Base-by-base conservation (phyloP, 495 filamentous ascomycete genomes). In the Glonium stellatum region DNA sequence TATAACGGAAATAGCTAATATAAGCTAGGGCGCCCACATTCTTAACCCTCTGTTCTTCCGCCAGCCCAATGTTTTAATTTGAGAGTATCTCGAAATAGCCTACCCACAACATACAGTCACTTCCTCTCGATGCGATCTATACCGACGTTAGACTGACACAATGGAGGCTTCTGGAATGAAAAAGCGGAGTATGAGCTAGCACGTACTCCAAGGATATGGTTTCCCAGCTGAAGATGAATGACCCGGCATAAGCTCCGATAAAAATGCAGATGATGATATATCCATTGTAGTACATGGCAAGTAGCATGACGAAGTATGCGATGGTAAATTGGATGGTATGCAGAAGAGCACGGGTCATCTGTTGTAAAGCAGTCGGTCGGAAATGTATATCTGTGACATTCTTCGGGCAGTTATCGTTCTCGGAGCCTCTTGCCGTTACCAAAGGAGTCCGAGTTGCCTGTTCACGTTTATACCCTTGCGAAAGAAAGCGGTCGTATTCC, bases 211-310 rank as follows among this genome's bases (percentile, higher is more conserved):
- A 47, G 18, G 37, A 22, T 5, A 67, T 57, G 42, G 36, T 53
- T 61, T 71, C 61, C 64, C 64, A 67, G 12, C 64, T 55, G 35
- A 69, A 70, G 10, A 65, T 54, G 35, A 70, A 68, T 36, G 37
- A 64, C 8, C 70, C 70, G 3, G 71, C 12, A 44, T 58, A 72
- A 25, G 80, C 77, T 11, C 80, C 80, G 57, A 83, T 75, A 46
- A 82, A 68, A 58, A 83, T 81, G 61, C 72, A 76, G 60, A 82
- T 78, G 63, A 83, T 80, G 64, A 82, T 75, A 53, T 82, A 83
- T 15, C 80, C 79, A 55, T 82, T 69, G 42, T 64, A 69, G 51
- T 69, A 69, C 67, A 69, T 69, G 21, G 77, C 81, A 47, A 82
- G 66, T 58, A 82, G 60, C 82, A 84, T 83, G 58, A 83, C 64